These are phyloP conservation scores for Sarcodon aspratus DNA, from an alignment of 768 basidiomycete genomes.

Conservation along the genomic window DNA sequence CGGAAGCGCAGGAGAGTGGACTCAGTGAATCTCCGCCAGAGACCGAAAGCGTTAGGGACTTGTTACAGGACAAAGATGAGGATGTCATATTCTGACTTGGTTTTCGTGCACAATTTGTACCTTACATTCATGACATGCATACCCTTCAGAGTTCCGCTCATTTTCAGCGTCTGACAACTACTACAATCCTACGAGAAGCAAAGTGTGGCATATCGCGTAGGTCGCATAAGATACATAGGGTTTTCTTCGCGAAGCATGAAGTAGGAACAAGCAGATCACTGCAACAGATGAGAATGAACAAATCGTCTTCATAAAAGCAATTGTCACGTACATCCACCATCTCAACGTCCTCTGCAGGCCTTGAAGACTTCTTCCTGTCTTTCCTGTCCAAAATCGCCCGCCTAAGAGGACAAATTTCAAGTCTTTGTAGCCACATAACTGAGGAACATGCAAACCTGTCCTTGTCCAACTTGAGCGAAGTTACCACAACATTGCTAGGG, in stretches of 20 bases:
- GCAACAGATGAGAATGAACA: constrained; percentile 7
- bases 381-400: constrained; percentile 84
- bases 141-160: no score
- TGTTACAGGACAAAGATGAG: constrained; percentile 79
- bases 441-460: constrained; percentile 43
- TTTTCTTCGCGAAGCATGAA: constrained; percentile 4
- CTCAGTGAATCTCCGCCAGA: constrained; percentile 15
- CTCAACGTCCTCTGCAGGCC: constrained; percentile 53
- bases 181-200: no score
- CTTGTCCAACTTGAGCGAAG: constrained; percentile 86
- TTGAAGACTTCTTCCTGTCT: constrained; percentile 55
- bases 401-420: constrained; percentile 23
- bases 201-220: no score
- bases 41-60: constrained; percentile 35
- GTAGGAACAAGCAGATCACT: constrained; percentile 1
- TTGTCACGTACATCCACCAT: constrained; percentile 60
- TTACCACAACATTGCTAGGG: constrained; percentile 94
- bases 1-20: constrained; percentile 6
- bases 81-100: constrained; percentile 78
- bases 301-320: constrained; percentile 11
- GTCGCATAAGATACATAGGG: constrained; percentile 5
- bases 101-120: constrained; percentile 7
- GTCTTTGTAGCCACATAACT: no score
- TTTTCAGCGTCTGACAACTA: no score
- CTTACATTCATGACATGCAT: neutral